phyloP scores from a whole-genome alignment of 1,284 basidiomycete species.

The Puccinia coronata region DNA sequence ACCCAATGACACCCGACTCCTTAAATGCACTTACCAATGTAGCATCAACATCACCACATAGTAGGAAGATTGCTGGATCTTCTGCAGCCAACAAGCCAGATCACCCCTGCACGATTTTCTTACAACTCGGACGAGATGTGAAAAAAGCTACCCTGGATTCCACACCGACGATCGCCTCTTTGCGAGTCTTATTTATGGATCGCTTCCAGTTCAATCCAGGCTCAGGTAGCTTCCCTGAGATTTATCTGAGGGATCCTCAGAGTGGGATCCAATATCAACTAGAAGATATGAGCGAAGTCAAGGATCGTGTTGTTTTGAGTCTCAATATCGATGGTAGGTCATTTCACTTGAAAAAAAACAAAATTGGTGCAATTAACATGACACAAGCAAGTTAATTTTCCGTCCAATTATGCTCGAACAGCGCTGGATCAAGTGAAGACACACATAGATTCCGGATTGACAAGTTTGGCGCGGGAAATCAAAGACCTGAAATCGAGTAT shows the following conservation, averaged over 20 bases:
- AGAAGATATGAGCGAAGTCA: slow-evolving; percentile 91
- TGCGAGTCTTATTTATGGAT: slow-evolving; percentile 89
- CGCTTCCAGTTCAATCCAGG: slow-evolving; percentile 87
- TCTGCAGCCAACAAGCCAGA: slow-evolving; percentile 61
- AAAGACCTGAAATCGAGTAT: slow-evolving; percentile 80
- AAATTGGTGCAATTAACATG: neutral
- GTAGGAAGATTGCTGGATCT: neutral
- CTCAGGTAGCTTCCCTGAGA: slow-evolving; percentile 89
- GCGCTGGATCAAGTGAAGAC: slow-evolving; percentile 98
- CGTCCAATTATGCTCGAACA: slow-evolving; percentile 58
- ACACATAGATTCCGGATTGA: slow-evolving; percentile 89
- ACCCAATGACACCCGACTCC: slow-evolving; percentile 55
- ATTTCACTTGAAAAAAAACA: too few species aligned
- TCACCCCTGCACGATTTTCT: slow-evolving; percentile 65
- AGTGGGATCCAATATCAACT: slow-evolving; percentile 93
- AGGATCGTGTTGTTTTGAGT: slow-evolving; percentile 80
- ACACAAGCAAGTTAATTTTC: neutral
- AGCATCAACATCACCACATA: slow-evolving; percentile 27
- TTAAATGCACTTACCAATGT: slow-evolving; percentile 26
- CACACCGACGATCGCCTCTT: slow-evolving; percentile 67
- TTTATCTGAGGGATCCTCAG: slow-evolving; percentile 87
- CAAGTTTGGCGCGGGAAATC: slow-evolving; percentile 80
- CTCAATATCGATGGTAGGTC: slow-evolving; percentile 92
- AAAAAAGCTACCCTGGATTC: slow-evolving; percentile 77
- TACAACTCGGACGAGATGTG: slow-evolving; percentile 88